These are phyloP conservation scores for Angomonas deanei DNA, from an alignment of 208 protist genomes.

Conservation along the genomic window DNA sequence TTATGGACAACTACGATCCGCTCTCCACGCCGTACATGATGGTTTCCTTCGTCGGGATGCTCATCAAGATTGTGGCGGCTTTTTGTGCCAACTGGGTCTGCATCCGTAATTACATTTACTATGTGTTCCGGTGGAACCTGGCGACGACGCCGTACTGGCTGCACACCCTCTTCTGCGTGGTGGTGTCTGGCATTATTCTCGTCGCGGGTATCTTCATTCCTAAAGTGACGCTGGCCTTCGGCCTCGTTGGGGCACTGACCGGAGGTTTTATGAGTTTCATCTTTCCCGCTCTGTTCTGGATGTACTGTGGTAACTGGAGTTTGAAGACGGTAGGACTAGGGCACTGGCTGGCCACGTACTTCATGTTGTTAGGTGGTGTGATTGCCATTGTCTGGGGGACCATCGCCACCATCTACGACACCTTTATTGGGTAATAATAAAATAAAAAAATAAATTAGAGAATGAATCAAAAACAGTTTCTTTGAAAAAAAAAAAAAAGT, in stretches of 20 bases:
- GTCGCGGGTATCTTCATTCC: conserved; percentile 65
- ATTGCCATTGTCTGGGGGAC: conserved; percentile 34
- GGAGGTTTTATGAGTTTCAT: conserved; percentile 75
- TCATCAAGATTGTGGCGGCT: conserved; percentile 54
- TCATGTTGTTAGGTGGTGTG: conserved; percentile 19
- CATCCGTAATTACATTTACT: conserved; percentile 51
- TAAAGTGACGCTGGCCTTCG: conserved; percentile 63
- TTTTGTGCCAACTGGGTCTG: conserved; percentile 64
- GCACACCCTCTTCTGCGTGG: conserved; percentile 34
- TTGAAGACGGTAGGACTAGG: conserved; percentile 11
- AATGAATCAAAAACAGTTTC: too few species aligned
- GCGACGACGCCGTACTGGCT: conserved; percentile 61
- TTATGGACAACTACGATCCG: conserved; percentile 55
- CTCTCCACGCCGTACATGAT: conserved; percentile 50
- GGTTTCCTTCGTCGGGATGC: conserved; percentile 60
- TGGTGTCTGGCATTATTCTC: conserved; percentile 26
- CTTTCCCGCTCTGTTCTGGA: conserved; percentile 60
- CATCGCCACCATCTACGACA: conserved; percentile 19
- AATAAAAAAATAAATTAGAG: not conserved
- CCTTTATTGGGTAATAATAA: conserved; percentile 1
- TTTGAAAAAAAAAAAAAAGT: too few species aligned
- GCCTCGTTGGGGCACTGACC: conserved; percentile 62
- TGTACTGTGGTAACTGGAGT: conserved; percentile 66
- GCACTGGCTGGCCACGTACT: conserved; percentile 19
- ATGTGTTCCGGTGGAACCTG: conserved; percentile 44